Base-by-base conservation (phyloP, 2,329 filamentous ascomycete species). In the Cryphonectria naterciae region DNA sequence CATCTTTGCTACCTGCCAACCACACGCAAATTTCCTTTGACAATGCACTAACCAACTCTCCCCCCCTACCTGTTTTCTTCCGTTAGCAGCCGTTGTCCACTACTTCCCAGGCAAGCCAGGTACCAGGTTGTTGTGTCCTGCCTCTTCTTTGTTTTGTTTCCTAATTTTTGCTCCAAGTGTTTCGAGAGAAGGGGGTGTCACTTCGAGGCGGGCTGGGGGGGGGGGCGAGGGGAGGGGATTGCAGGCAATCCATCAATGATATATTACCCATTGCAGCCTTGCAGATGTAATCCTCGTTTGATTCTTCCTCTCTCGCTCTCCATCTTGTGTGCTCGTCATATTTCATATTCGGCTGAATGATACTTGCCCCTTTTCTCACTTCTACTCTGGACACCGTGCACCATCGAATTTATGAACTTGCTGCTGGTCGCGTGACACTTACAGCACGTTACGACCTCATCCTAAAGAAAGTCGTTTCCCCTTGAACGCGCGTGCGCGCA, bases 401-500 rank as follows among this genome's bases (percentile, higher is more conserved):
- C 54, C 28, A 28, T 19, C 28, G n/a, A n/a, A n/a, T 35, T 46
- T 54, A 19, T 64, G 46, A 19, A 32, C 25, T n/a, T 37, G 37
- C 17, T 11, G 13, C 28, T 65, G 46, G 52, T 69, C 68, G 68
- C 62, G 68, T 69, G 68, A 69, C 64, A 65, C 63, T 66, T 41
- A 66, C 56, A 61, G 32, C 39, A 68, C 28, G 32, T 13, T 11
- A 62, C 41, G 56, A 39, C 41, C 46, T 49, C 41, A 19, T 43
- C 66, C 66, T 62, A 8, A 13, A 28, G 32, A 28, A 54, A 41
- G 32, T 43, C 64, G 4, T 17, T 41, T 37, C 52, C 28, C 39
- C 37, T 10, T 54, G 32, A 35, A 28, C 37, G 10, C 37, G 11
- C 37, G 11, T 13, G 11, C 8, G 10, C 11, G 13, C 37, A 11